Percentiles rank a stretch among this genome's conserved stretches.
These are phyloP conservation scores for Serendipita sp. DNA, from an alignment of 768 basidiomycete species.

Conservation along the genomic window DNA sequence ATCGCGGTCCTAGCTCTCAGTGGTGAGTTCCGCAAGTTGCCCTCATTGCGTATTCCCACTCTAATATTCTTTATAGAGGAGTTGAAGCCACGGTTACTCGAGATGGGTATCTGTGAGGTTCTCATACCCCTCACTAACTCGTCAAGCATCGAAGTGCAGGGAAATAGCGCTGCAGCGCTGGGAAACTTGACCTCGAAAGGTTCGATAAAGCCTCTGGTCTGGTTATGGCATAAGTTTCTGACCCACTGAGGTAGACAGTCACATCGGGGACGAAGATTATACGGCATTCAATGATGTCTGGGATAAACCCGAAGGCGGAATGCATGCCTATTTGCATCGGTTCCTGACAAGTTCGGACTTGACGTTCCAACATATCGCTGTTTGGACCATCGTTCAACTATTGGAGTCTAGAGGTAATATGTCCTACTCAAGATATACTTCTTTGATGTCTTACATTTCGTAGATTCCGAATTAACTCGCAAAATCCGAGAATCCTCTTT, in stretches of 20 bases:
- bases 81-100: conserved; percentile 85
- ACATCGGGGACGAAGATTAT: conserved; percentile 40
- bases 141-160: conserved; percentile 92
- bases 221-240: neutral
- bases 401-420: conserved; percentile 76
- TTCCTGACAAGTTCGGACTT: conserved; percentile 88
- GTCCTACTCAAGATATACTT: neutral
- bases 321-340: conserved; percentile 85
- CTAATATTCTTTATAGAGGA: conserved; percentile 44
- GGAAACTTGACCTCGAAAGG: conserved; percentile 97
- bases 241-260: conserved; percentile 12
- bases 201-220: conserved; percentile 17
- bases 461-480: conserved; percentile 76
- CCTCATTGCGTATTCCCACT: neutral
- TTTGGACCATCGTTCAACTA: conserved; percentile 97
- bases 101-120: conserved; percentile 97
- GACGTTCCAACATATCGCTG: conserved; percentile 98
- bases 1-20: conserved; percentile 91
- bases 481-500: conserved; percentile 76
- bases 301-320: conserved; percentile 94
- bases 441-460: neutral
- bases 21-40: conserved; percentile 35
- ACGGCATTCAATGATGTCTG: conserved; percentile 95
- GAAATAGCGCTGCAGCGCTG: conserved; percentile 92
- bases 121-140: conserved; percentile 94